Conservation (phyloP, 2,329 filamentous ascomycete species). For the Tolypocladium tropicale region DNA sequence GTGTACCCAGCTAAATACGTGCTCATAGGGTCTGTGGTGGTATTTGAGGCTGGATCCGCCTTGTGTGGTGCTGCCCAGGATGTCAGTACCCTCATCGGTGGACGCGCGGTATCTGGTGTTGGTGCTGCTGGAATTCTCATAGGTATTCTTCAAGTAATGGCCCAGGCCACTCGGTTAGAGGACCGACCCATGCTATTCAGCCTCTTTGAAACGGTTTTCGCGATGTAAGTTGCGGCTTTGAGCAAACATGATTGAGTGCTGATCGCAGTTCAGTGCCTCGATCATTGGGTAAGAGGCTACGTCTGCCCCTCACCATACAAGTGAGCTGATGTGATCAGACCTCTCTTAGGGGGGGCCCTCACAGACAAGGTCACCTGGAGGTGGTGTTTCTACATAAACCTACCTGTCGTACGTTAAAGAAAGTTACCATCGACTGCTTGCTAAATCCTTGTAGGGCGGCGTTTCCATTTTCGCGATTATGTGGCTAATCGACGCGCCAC, state of each 20-base stretch:
- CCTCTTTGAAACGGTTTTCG: neutral
- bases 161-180: neutral
- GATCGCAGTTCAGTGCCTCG: neutral
- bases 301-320: neutral
- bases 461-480: neutral
- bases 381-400: neutral
- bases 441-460: neutral
- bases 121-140: neutral
- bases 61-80: neutral
- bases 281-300: neutral
- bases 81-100: neutral
- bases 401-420: neutral
- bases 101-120: neutral
- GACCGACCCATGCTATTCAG: neutral
- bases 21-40: neutral
- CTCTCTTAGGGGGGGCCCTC: neutral
- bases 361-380: neutral
- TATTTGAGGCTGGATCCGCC: neutral
- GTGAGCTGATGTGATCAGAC: neutral
- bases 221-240: neutral
- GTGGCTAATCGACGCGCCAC: neutral
- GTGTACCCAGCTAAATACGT: neutral
- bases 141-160: neutral
- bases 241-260: neutral
- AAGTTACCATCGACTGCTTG: neutral